Base-by-base conservation (phyloP, 164 flowering plant genomes). In the Pachysandra terminalis region DNA sequence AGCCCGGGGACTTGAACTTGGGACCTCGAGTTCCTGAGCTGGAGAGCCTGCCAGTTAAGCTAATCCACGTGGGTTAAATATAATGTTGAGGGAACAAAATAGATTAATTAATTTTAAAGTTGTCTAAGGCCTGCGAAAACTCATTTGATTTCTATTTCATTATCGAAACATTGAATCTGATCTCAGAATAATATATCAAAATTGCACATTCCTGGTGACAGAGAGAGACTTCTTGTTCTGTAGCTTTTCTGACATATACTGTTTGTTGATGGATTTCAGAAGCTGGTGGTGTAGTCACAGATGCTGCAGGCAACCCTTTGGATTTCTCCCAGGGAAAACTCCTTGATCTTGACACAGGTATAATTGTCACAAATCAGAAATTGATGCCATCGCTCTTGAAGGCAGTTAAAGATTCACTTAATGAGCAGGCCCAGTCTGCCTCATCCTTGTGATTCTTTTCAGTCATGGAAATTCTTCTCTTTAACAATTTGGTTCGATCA, bases 281-380 rank as follows among this genome's bases (percentile, higher is more conserved):
- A 80, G 98, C 99, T 73, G 99, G 99, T 24, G 99, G 97, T 59
- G 85, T 93, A 37, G 98, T 74, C n/a, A 63, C 80, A 0, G 99
- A 96, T 80, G 99, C 97, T 57, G 87, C 85, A 51, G 98, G 99
- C 66, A 87, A 85, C 62, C 89, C 98, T 10, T 77, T 96, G 78
- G 98, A 96, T 79, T 96, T 93, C 76, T 93, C 99, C 0, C 84
- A 79, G 79, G 99, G 99, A 6, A 90, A 80, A 69, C 88, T 71
- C 68, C 84, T 96, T 62, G 97, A 96, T 84, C 74, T 93, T 15
- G 87, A 93, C 74, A 80, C 84, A 0, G 99, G 99, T 66, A 96
- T 96, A 35, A 79, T 96, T 0, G 98, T 86, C 59, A 85, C 97
- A 17, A 96, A 96, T 70, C 85, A 82, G 71, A 91, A 87, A 74